These are phyloP conservation scores for Thuidium tamariscinum DNA, from an alignment of 225 moss, liverwort and hornwort genomes.

Conservation along the genomic window DNA sequence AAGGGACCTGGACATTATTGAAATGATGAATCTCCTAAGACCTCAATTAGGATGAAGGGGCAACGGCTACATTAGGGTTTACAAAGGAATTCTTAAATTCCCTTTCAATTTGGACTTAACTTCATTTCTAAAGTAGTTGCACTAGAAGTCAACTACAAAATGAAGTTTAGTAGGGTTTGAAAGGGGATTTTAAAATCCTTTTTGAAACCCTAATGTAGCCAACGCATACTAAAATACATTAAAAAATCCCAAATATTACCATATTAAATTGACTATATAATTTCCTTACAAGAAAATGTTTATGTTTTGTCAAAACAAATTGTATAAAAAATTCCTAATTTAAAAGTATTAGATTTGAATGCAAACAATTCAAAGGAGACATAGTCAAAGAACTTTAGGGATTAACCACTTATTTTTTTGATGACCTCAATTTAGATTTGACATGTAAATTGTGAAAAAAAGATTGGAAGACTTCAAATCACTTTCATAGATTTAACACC, in stretches of 20 bases:
- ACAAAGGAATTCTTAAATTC: accelerated
- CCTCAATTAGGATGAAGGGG: background rate
- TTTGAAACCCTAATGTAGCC: background rate
- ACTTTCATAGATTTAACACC: no score
- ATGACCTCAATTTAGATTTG: no score
- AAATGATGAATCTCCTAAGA: background rate
- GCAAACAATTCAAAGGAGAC: background rate
- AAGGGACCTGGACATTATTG: background rate
- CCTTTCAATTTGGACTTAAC: background rate
- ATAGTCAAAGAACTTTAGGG: accelerated
- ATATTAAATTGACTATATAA: background rate
- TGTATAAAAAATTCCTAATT: background rate
- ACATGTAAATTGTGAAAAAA: no score
- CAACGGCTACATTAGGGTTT: background rate
- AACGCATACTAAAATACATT: accelerated
- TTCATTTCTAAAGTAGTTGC: background rate
- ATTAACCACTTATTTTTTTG: no score
- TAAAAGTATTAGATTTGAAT: background rate
- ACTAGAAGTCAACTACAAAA: background rate
- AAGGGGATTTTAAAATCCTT: background rate
- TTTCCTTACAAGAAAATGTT: background rate
- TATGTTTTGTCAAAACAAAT: background rate
- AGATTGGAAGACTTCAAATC: no score
- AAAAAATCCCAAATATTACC: background rate
- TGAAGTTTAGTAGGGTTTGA: background rate